Evolutionary conservation across 1,284 basidiomycete species (phyloP), one percentile per base, ranked within the genome.

Genomic region (Malassezia psittaci): DNA sequence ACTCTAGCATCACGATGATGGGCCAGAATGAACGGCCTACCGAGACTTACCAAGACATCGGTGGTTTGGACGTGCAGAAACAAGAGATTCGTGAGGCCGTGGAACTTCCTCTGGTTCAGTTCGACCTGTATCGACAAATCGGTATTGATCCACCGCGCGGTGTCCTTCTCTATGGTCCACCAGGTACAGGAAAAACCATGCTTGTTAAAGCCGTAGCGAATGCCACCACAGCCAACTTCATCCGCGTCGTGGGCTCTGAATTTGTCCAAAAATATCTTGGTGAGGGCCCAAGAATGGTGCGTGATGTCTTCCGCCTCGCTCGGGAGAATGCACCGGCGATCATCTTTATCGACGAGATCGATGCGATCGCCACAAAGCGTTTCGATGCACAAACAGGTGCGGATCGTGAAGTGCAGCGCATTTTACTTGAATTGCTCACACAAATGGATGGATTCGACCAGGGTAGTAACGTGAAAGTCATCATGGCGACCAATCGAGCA

Each of bases 361-460:
- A 99, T 71, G 94, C 94, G 18, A 98, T 99, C 74, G 94, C 94
- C 4, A 98, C 94, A 38, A 99, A 98, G 78, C 90, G 94, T 76
- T 99, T 99, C 79, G 94, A 98, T 72, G 94, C 94, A 3, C 94
- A 99, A 76, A 98, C 94, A 1, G 94, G 94, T 72, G 94, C 94
- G 12, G 94, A 99, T 78, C 83, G 94, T 66, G 94, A 99, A 78
- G 94, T 99, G 16, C 94, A 99, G 77, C 89, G 94, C 78, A 98
- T 99, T 73, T 77, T 99, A 63, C 83, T 99, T n/a, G 94, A 99
- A 76, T 78, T 99, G 59, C 81, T 99, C 60, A 98, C 96, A 75
- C 94, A 99, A 76, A 99, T 99, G 94, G 94, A 99, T 71, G 94
- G 94, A 63, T 99, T 99, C 78, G 94, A 99, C 77, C 94, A 99